Evolutionary conservation across 441 rosid genomes (phyloP).

Genomic region (Gossypium gossypioides): DNA sequence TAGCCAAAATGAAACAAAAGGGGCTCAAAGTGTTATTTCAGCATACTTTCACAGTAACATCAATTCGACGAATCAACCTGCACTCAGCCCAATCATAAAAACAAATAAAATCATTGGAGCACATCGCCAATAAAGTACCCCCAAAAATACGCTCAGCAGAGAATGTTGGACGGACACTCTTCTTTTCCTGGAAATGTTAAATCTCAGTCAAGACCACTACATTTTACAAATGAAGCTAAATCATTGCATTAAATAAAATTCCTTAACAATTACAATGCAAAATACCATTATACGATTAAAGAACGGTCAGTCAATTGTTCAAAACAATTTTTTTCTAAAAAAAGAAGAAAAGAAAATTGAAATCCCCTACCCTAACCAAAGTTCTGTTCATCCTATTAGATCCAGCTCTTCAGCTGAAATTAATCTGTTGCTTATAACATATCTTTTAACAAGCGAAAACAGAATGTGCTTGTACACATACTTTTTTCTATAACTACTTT

Average conservation of each 20-base stretch:
- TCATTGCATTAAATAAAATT: not conserved
- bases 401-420: not conserved
- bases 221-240: not conserved
- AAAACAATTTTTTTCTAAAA: not conserved
- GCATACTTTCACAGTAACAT: constrained; percentile 88
- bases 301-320: not conserved
- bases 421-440: not conserved
- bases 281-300: not conserved
- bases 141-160: constrained; percentile 87
- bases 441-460: not conserved
- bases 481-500: not conserved
- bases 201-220: constrained; percentile 12
- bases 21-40: constrained; percentile 3
- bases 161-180: constrained; percentile 80
- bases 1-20: constrained; percentile 14
- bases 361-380: not conserved
- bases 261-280: not conserved
- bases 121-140: constrained; percentile 86
- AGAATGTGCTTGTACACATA: not conserved
- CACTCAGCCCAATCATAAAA: constrained; percentile 98
- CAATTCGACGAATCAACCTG: constrained; percentile 89
- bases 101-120: constrained; percentile 95
- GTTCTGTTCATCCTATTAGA: not conserved
- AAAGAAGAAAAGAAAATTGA: not conserved
- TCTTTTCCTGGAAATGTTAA: constrained; percentile 71